Conservation (phyloP, 2,329 filamentous ascomycete genomes). For the Hymenoscyphus albidus region DNA sequence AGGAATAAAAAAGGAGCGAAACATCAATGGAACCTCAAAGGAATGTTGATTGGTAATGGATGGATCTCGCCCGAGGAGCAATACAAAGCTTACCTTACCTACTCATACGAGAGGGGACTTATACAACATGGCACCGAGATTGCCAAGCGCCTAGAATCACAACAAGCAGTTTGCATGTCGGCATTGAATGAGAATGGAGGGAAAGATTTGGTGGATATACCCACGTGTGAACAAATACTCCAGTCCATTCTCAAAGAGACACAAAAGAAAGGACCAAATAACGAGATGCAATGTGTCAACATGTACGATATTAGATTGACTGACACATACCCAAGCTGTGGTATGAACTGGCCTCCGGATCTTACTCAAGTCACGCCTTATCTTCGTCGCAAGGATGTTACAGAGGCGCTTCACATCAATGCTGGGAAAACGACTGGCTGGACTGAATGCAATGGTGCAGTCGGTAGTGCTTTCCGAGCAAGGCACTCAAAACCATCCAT, state of each 20-base stretch:
- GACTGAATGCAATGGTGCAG: conserved; percentile 82
- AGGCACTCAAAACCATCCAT: conserved; percentile 69
- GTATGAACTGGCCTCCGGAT: conserved; percentile 98
- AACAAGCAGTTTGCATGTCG: conserved; percentile 65
- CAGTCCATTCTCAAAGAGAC: conserved; percentile 67
- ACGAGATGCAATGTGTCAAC: conserved; percentile 67
- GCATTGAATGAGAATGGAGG: conserved; percentile 55
- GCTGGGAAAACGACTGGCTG: conserved; percentile 80
- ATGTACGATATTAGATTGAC: conserved; percentile 94
- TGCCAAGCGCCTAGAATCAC: conserved; percentile 62
- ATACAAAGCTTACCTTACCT: conserved; percentile 82
- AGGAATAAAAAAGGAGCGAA: conserved; percentile 66
- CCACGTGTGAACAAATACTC: conserved; percentile 73
- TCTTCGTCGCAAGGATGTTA: conserved; percentile 76
- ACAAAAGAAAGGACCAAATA: conserved; percentile 48
- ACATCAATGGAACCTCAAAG: conserved; percentile 71
- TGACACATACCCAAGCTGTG: conserved; percentile 78
- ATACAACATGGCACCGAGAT: conserved; percentile 62
- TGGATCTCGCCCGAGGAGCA: conserved; percentile 93
- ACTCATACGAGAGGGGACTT: conserved; percentile 71
- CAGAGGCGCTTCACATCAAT: conserved; percentile 76
- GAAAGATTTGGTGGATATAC: conserved; percentile 61
- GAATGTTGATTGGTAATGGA: conserved; percentile 91
- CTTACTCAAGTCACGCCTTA: conserved; percentile 75
- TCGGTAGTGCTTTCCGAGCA: conserved; percentile 67